phyloP scores from a whole-genome alignment of 2,329 filamentous ascomycete genomes.

The Metarhizium sp. region DNA sequence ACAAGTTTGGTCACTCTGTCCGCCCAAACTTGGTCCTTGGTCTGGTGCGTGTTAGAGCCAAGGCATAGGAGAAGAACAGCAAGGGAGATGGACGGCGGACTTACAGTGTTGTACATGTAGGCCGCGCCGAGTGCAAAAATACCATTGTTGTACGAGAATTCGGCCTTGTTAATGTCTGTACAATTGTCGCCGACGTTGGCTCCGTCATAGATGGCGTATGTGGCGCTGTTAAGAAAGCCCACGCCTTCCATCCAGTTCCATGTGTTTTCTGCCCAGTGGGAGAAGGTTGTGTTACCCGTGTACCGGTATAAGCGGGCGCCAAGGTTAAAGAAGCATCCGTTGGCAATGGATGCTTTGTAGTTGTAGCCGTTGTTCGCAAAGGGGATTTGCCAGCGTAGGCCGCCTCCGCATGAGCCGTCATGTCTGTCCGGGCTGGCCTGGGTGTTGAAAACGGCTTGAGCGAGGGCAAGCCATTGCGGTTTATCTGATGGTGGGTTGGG shows the following conservation, averaged over 20 bases:
- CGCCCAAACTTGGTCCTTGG: slow-evolving; percentile 40
- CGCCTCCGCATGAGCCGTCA: slow-evolving; percentile 48
- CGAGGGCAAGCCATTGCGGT: no score
- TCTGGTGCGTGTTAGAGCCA: slow-evolving; percentile 29
- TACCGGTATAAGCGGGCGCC: slow-evolving; percentile 62
- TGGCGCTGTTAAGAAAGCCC: slow-evolving; percentile 44
- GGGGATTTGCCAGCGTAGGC: slow-evolving; percentile 71
- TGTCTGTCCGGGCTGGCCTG: slow-evolving; percentile 17
- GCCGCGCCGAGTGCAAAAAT: slow-evolving; percentile 49
- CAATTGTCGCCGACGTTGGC: slow-evolving; percentile 43
- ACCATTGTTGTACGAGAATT: slow-evolving; percentile 54
- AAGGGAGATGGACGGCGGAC: slow-evolving; percentile 10
- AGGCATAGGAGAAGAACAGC: background rate
- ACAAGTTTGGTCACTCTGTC: slow-evolving; percentile 32
- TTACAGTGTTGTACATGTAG: slow-evolving; percentile 52
- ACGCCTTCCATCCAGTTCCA: slow-evolving; percentile 52
- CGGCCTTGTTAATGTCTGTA: slow-evolving; percentile 41
- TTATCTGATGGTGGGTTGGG: slow-evolving; percentile 37
- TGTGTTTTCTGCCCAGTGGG: slow-evolving; percentile 50
- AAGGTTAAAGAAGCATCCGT: slow-evolving; percentile 55
- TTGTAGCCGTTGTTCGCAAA: slow-evolving; percentile 64
- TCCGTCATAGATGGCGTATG: slow-evolving; percentile 52
- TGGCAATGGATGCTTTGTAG: slow-evolving; percentile 58
- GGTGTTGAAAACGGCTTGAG: no score
- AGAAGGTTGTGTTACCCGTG: slow-evolving; percentile 55